Conservation (phyloP, 2,329 filamentous ascomycete species). For the Sporothrix schenckii region DNA sequence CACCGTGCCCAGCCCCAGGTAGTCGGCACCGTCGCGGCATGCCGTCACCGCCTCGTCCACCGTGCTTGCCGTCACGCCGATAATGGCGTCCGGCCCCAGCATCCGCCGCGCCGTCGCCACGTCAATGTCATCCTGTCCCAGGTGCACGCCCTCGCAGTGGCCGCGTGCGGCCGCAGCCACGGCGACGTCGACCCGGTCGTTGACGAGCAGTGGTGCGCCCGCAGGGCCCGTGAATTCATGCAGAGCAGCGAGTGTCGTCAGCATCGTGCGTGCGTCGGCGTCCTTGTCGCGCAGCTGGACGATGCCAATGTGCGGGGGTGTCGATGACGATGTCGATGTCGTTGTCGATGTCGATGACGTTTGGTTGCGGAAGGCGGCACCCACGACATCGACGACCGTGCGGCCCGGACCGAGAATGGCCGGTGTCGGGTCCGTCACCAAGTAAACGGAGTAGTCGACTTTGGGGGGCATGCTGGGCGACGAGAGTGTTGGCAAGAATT, state of each 20-base stretch:
- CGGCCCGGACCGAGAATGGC: slow-evolving; percentile 70
- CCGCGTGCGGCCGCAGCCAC: slow-evolving; percentile 81
- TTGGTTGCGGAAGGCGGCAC: slow-evolving; percentile 77
- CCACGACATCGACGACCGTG: slow-evolving; percentile 73
- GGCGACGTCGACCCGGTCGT: slow-evolving; percentile 89
- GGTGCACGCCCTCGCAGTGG: slow-evolving; percentile 87
- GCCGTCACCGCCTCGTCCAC: slow-evolving; percentile 72
- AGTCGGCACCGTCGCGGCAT: slow-evolving; percentile 77
- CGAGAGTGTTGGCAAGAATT: too few relatives aligned
- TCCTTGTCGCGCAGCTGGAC: slow-evolving; percentile 92
- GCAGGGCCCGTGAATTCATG: slow-evolving; percentile 65
- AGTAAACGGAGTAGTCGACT: slow-evolving; percentile 79
- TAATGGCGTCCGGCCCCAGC: slow-evolving; percentile 76
- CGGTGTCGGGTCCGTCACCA: slow-evolving; percentile 92
- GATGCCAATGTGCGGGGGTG: slow-evolving; percentile 45
- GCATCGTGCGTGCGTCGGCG: slow-evolving; percentile 70
- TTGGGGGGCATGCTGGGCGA: not conserved
- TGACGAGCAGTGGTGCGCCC: slow-evolving; percentile 74
- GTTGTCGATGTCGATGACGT: not conserved
- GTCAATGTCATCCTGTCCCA: slow-evolving; percentile 88
- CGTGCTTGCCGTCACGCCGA: slow-evolving; percentile 83
- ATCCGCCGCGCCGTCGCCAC: slow-evolving; percentile 65
- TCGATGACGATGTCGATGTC: not conserved
- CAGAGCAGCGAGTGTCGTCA: slow-evolving; percentile 70
- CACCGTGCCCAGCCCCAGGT: slow-evolving; percentile 87